Evolutionary conservation across 352 stramenopile species (phyloP), one percentile per base, ranked within the genome.

Genomic region (Plasmopara muralis): DNA sequence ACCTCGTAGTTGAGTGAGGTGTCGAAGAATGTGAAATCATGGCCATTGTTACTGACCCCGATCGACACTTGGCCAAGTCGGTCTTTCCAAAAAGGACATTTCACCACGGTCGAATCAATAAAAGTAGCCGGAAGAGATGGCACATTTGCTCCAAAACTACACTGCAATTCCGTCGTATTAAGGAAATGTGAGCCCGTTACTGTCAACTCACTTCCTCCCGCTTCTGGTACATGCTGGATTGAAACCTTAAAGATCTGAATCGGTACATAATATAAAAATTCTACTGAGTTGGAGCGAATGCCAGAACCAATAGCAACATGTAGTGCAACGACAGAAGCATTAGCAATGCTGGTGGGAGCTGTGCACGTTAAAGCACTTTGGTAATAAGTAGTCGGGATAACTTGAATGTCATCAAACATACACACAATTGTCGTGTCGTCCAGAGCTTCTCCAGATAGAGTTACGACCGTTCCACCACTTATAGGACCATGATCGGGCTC

Each of bases 11-110:
- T 30, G 6, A 71, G 28, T 8, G 28, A 8, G 0, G 29, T 10
- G 0, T 53, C 44, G 41, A 54, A 61, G 41, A 54, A 62, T 0
- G 65, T 57, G 18, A 77, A 68, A 15, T 83, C 72, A 3, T 66
- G 20, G 1, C 65, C 62, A 43, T 83, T 81, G 29, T 70, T 59
- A 38, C 60, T 77, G 3, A 79, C 50, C 2, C 65, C 65, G 31
- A 81, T n/a, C 4, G 14, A 34, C 4, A 50, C 13, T 53, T 48
- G 25, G 9, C 44, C 41, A 10, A 54, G 40, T 18, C 25, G 40
- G 34, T 33, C 0, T 4, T 33, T 18, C 9, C 33, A n/a, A 7
- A 66, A n/a, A 20, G 40, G 43, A 35, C 62, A 70, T 13, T 25
- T 33, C 2, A 70, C 12, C 25, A 35, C 40, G 2, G 43, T 57